Percentiles rank a stretch among this genome's conserved stretches.
Conservation (phyloP, 2,329 filamentous ascomycete species). For the Paecilomyces niveus region DNA sequence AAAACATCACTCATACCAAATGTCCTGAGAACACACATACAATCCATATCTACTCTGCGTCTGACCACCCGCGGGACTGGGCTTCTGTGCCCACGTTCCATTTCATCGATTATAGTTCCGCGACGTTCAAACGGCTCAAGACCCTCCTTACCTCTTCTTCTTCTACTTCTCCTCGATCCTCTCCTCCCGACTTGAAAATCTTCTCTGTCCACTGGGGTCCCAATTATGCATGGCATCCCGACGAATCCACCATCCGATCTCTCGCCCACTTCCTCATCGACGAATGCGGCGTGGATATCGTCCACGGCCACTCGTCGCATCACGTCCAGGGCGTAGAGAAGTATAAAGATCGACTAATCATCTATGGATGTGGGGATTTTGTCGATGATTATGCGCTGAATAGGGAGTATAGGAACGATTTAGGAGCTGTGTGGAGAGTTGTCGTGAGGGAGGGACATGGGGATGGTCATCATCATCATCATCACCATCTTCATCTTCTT, state of each 20-base stretch:
- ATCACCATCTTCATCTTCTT: background rate
- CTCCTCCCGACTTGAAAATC: conserved; percentile 21
- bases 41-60: conserved; percentile 29
- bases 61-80: conserved; percentile 32
- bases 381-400: conserved; percentile 37
- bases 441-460: conserved; percentile 12
- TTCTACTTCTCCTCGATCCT: too few relatives aligned
- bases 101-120: conserved; percentile 26
- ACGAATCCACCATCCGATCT: conserved; percentile 18
- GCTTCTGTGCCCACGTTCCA: conserved; percentile 25
- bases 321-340: conserved; percentile 35
- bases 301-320: conserved; percentile 36
- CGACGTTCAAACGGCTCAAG: conserved; percentile 16
- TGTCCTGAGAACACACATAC: conserved; percentile 3
- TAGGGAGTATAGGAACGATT: conserved; percentile 29
- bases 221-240: conserved; percentile 32
- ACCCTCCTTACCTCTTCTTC: conserved; percentile 8
- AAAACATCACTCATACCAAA: background rate
- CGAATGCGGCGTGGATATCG: conserved; percentile 34
- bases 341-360: conserved; percentile 28
- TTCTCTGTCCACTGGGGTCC: conserved; percentile 37
- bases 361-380: conserved; percentile 38
- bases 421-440: conserved; percentile 34
- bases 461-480: background rate
- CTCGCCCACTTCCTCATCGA: conserved; percentile 35